Base-by-base conservation (phyloP, 768 basidiomycete species). In the Boletus tylopilopsis region DNA sequence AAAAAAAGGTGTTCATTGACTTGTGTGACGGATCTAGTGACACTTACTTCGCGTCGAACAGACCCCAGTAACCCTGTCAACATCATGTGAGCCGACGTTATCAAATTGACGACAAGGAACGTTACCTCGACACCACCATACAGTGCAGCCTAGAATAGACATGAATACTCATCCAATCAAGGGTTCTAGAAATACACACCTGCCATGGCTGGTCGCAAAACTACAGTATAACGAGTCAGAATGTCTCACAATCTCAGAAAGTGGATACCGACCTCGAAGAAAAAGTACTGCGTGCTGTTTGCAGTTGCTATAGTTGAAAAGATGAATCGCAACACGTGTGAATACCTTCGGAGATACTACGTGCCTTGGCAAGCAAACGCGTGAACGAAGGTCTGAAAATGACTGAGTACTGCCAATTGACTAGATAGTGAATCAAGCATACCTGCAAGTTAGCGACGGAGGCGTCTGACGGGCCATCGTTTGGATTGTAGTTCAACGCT, bases 241-340 rank as follows among this genome's bases (percentile, higher is more conserved):
- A 35, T 53, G 37, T 18, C 39, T 24, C 4, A 23, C 56, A 45
- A 50, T 34, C 7, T 7, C n/a, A 30, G n/a, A 34, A 34, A 35
- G 45, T 29, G n/a, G 21, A 42, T 42, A 55, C 66, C 7, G 16
- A 80, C 80, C 75, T 88, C 88, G 51, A 92, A 91, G 74, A 80
- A 94, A 78, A 93, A 96, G 71, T 95, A 95, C 15, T 80, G 73
- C 1, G 89, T 93, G 12, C 79, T 79, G 53, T 93, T 93, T 16
- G 66, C 53, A 64, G 93, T 96, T 0, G 94, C 88, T 63, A 44
- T 9, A 44, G n/a, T n/a, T 16, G 16, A 32, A 11, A 16, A 16
- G n/a, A 37, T 68, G 36, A 55, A 49, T 49, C 21, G 9, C 15
- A 9, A 24, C 25, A 30, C 18, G 23, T 24, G 45, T 23, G 40